These are phyloP conservation scores for Notholithocarpus densiflorus DNA, from an alignment of 306 rosid species.

Conservation along the genomic window DNA sequence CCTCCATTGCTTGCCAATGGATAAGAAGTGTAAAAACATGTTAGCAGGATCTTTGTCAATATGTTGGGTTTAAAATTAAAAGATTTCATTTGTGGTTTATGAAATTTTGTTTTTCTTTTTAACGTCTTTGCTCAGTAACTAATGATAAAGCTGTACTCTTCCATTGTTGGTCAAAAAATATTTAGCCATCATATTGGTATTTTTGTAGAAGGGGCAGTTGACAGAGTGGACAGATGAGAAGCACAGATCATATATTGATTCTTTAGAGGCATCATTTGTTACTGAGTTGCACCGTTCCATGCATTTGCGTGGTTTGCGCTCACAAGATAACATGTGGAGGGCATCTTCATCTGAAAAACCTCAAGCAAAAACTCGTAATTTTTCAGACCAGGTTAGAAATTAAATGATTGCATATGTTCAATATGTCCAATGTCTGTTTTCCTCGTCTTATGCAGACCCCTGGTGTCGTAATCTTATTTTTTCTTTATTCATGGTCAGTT, in stretches of 20 bases:
- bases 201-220: constrained; percentile 40
- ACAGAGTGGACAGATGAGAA: constrained; percentile 79
- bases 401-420: constrained; percentile 16
- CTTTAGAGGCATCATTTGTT: constrained; percentile 81
- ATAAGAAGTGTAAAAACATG: neutral
- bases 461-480: constrained; percentile 25
- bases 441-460: constrained; percentile 16
- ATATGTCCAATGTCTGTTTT: constrained; percentile 10
- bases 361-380: constrained; percentile 30
- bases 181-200: constrained; percentile 4
- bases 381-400: constrained; percentile 56
- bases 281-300: constrained; percentile 50
- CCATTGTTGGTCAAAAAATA: constrained; percentile 20
- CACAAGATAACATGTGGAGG: constrained; percentile 30
- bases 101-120: constrained; percentile 2
- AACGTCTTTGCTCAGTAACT: neutral
- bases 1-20: constrained; percentile 8
- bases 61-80: neutral
- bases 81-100: neutral
- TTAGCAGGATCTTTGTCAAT: neutral
- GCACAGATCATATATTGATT: constrained; percentile 64
- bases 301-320: constrained; percentile 26
- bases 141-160: constrained; percentile 9
- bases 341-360: constrained; percentile 23
- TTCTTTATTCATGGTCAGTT: constrained; percentile 41